These are phyloP conservation scores for Mucuna pruriens DNA, from an alignment of 306 rosid genomes.

Conservation along the genomic window DNA sequence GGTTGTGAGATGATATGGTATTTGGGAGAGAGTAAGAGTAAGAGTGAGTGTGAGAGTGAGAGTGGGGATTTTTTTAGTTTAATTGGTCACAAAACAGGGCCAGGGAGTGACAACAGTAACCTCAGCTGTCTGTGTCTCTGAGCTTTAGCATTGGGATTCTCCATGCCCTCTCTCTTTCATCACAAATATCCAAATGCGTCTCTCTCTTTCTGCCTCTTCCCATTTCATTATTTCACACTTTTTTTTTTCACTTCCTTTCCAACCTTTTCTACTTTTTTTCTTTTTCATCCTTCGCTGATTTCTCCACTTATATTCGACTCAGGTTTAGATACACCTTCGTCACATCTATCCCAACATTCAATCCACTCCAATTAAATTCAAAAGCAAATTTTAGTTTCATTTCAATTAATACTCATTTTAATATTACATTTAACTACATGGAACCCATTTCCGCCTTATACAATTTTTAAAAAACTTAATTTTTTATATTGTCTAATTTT, in stretches of 20 bases:
- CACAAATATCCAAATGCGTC: conserved; percentile 60
- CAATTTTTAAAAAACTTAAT: too few species aligned
- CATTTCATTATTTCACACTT: conserved; percentile 59
- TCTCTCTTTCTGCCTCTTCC: conserved; percentile 38
- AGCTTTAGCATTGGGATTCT: conserved; percentile 74
- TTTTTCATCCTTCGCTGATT: conserved; percentile 3
- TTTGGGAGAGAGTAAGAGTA: background rate
- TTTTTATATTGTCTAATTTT: too few species aligned
- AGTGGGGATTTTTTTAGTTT: conserved; percentile 42
- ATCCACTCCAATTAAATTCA: too few species aligned
- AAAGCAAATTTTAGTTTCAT: too few species aligned
- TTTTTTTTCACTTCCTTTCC: background rate
- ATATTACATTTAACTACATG: too few species aligned
- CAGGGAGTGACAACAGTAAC: conserved; percentile 56
- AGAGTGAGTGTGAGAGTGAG: conserved; percentile 18
- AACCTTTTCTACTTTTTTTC: conserved; percentile 28
- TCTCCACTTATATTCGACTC: background rate
- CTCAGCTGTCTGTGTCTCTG: conserved; percentile 65
- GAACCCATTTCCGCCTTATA: too few species aligned
- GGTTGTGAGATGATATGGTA: background rate
- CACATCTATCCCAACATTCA: too few species aligned
- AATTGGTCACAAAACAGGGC: conserved; percentile 45
- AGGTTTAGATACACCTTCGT: too few species aligned
- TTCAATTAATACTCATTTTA: too few species aligned
- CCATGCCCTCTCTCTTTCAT: conserved; percentile 51